Evolutionary conservation across 352 stramenopile species (phyloP).

Genomic region (Peronospora belbahrii): DNA sequence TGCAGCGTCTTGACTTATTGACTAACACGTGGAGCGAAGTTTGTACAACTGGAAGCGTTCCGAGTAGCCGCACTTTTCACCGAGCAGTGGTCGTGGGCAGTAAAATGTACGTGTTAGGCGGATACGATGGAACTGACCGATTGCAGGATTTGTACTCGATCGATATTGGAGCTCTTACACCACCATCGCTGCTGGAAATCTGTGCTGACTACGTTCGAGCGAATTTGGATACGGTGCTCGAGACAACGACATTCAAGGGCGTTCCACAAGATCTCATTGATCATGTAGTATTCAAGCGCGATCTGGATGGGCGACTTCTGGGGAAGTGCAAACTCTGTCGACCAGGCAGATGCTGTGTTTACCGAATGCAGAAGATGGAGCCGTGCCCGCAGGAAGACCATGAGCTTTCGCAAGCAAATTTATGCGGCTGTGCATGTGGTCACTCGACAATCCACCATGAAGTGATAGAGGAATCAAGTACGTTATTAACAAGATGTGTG

Average conservation of each 20-base stretch:
- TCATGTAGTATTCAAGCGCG: slow-evolving; percentile 71
- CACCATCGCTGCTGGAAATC: slow-evolving; percentile 62
- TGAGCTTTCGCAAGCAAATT: slow-evolving; percentile 19
- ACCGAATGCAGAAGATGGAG: slow-evolving; percentile 40
- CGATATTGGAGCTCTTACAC: slow-evolving; percentile 69
- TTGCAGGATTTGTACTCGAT: slow-evolving; percentile 83
- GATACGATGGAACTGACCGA: slow-evolving; percentile 79
- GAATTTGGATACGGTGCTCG: slow-evolving; percentile 55
- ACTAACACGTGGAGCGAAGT: slow-evolving; percentile 84
- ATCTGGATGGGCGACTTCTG: slow-evolving; percentile 51
- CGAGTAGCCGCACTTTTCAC: slow-evolving; percentile 83
- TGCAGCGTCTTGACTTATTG: slow-evolving; percentile 66
- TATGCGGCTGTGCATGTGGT: slow-evolving; percentile 52
- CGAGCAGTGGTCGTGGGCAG: slow-evolving; percentile 67
- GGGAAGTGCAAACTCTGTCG: slow-evolving; percentile 72
- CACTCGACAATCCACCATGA: slow-evolving; percentile 75
- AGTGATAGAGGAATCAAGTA: slow-evolving; percentile 68
- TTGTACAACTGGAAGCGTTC: slow-evolving; percentile 70
- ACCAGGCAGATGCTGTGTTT: slow-evolving; percentile 60
- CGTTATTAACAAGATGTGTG: slow-evolving; percentile 4
- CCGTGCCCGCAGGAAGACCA: slow-evolving; percentile 23
- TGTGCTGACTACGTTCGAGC: slow-evolving; percentile 61
- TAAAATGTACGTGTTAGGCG: slow-evolving; percentile 83
- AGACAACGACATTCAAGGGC: slow-evolving; percentile 66
- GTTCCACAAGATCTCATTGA: slow-evolving; percentile 72